Percentiles rank a stretch among this genome's conserved stretches.
Evolutionary conservation across 2,329 filamentous ascomycete genomes (phyloP).

Genomic region (Akanthomyces lecanii): DNA sequence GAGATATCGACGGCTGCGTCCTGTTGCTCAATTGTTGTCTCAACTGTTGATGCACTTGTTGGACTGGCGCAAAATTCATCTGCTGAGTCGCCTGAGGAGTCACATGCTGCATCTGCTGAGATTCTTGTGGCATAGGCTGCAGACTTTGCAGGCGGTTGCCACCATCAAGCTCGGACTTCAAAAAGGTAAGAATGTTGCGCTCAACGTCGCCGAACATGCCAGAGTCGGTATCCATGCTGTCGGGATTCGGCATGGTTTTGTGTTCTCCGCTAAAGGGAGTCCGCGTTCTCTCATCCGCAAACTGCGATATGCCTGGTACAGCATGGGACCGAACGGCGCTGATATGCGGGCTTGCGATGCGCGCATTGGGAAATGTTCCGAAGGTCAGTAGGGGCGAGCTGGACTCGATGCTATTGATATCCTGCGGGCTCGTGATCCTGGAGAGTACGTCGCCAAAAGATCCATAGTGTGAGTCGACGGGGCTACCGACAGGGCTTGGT

Average conservation of each 20-base stretch:
- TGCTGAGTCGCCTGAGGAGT: background rate
- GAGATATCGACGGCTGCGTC: background rate
- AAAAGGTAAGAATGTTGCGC: conserved; percentile 7
- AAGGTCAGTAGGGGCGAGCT: conserved; percentile 29
- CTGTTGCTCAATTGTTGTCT: background rate
- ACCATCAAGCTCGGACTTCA: conserved; percentile 19
- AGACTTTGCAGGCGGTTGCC: background rate
- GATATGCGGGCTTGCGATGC: conserved; percentile 27
- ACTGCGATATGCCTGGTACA: conserved; percentile 14
- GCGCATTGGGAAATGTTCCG: conserved; percentile 30
- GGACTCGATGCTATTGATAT: conserved; percentile 26
- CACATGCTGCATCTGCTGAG: conserved; percentile 17
- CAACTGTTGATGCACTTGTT: background rate
- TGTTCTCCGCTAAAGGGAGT: background rate
- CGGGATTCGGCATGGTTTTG: background rate
- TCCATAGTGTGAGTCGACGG: conserved; percentile 31
- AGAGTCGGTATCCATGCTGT: background rate
- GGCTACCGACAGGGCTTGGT: conserved; percentile 30
- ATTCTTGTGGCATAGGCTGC: background rate
- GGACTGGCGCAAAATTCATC: background rate
- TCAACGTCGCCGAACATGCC: conserved; percentile 1
- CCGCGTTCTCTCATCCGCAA: background rate
- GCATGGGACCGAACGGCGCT: conserved; percentile 19
- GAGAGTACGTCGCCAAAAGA: conserved; percentile 26
- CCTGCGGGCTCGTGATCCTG: conserved; percentile 31